Evolutionary conservation across 2,329 filamentous ascomycete genomes (phyloP).

Genomic region (Polytolypa hystricis): DNA sequence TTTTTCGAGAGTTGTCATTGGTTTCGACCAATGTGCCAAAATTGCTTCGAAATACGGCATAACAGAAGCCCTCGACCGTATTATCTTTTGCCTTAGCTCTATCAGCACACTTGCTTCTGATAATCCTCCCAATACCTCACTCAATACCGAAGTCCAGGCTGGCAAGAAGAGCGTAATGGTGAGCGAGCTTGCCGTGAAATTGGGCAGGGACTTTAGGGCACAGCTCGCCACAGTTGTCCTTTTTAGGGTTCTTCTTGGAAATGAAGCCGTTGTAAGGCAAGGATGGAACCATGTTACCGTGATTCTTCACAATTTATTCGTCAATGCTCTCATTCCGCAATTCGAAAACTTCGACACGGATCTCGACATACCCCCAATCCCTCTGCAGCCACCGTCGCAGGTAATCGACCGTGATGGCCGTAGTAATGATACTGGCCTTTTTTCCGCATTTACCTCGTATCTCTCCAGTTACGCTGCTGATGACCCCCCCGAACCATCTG

Average conservation of each 20-base stretch:
- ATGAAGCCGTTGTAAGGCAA: conserved; percentile 62
- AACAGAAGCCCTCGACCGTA: conserved; percentile 80
- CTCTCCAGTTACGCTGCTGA: conserved; percentile 98
- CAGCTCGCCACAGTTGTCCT: conserved; percentile 91
- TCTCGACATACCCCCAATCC: conserved; percentile 67
- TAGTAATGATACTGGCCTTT: conserved; percentile 68
- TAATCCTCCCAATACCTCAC: conserved; percentile 63
- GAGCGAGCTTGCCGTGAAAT: conserved; percentile 90
- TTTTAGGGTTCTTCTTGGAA: conserved; percentile 81
- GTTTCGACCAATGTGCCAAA: conserved; percentile 90
- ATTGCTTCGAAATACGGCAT: conserved; percentile 79
- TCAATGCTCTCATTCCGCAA: conserved; percentile 82
- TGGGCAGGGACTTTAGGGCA: conserved; percentile 85
- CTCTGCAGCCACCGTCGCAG: conserved; percentile 80
- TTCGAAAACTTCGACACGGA: conserved; percentile 59
- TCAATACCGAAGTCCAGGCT: conserved; percentile 93
- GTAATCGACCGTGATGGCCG: conserved; percentile 80
- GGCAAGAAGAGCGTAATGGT: conserved; percentile 95
- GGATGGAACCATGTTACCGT: conserved; percentile 58
- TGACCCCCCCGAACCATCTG: conserved; percentile 91
- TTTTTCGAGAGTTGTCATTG: conserved; percentile 83
- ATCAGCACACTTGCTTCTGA: conserved; percentile 81
- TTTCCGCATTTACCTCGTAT: conserved; percentile 91
- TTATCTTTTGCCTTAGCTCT: conserved; percentile 77
- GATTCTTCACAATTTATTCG: conserved; percentile 90